Conservation (phyloP, 495 filamentous ascomycete genomes). For the Cladorrhinum samala region DNA sequence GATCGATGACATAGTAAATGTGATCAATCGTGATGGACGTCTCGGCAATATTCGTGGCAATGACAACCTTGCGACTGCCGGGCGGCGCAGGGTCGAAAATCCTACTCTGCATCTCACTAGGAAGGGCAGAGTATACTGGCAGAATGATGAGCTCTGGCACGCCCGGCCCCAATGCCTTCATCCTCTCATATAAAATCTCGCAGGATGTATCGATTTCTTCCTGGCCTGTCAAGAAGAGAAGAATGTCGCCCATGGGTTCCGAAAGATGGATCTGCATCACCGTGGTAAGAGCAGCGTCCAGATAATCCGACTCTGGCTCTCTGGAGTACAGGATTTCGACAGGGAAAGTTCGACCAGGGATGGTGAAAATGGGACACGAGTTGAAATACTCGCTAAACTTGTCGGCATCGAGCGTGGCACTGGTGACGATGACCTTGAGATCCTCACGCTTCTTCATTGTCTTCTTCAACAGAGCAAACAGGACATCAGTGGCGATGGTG, state of each 20-base stretch:
- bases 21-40: conserved; percentile 96
- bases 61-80: conserved; percentile 88
- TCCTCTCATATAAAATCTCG: conserved; percentile 88
- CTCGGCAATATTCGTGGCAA: conserved; percentile 98
- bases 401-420: conserved; percentile 91
- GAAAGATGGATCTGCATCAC: conserved; percentile 98
- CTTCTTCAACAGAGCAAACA: conserved; percentile 93
- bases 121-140: conserved; percentile 89
- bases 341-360: conserved; percentile 89
- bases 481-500: conserved; percentile 91
- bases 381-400: conserved; percentile 97
- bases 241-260: conserved; percentile 85
- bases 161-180: conserved; percentile 87
- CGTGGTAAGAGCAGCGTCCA: conserved; percentile 89
- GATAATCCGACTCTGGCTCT: conserved; percentile 93
- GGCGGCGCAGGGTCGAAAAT: conserved; percentile 92
- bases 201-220: conserved; percentile 97
- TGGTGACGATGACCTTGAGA: conserved; percentile 91
- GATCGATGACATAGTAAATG: conserved; percentile 96
- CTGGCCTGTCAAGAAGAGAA: conserved; percentile 93
- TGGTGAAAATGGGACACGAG: conserved; percentile 89
- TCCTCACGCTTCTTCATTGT: conserved; percentile 80
- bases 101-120: conserved; percentile 85
- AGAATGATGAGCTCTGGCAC: conserved; percentile 92
- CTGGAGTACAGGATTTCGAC: conserved; percentile 92